Base-by-base conservation (phyloP, 75 land plant species). In the Azolla pinnata region DNA sequence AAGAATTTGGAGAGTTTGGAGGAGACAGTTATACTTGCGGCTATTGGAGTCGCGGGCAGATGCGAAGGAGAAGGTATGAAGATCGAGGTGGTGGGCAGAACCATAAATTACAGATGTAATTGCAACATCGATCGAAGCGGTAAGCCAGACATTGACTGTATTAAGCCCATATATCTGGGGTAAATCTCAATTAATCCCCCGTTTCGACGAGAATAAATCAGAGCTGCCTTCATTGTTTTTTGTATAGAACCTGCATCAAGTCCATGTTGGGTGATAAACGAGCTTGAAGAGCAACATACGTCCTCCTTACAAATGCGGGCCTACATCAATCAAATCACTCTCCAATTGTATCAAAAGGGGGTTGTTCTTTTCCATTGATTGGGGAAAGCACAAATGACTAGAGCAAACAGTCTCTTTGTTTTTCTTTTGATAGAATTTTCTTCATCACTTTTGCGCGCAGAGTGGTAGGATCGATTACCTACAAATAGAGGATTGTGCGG, bases 401-500 rank as follows among this genome's bases (percentile, higher is more conserved):
- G n/a, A 48, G 51, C 4, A 38, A 7, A 38, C 7, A 14, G 14
- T 14, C 14, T 14, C 42, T n/a, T n/a, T n/a, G n/a, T n/a, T n/a
- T n/a, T 38, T 14, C n/a, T n/a, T n/a, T 12, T 35, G 40, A 7
- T 48, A 18, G 19, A 48, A 18, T 12, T 48, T 3, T 48, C 3
- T 8, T 17, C 19, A 48, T 17, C 9, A 8, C 4, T 17, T 4
- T 18, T 3, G 19, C 4, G 19, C 9, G 19, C 7, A 48, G 21
- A 48, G 9, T 4, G 21, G 18, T 12, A 4, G 3, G 18, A 48
- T 3, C 19, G 18, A 20, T 46, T 83, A 95, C 99, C 86, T 95
- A 85, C 83, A 83, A 50, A 95, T 51, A 57, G 82, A 78, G 46
- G 96, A 79, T 62, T 75, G 76, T 0, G 99, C 83, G 50, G 90